A percentile compares a stretch with the other conserved stretches of the same genome.
These are phyloP conservation scores for Mortierella sp. DNA, from an alignment of 371 early-diverging fungal species.

Conservation along the genomic window DNA sequence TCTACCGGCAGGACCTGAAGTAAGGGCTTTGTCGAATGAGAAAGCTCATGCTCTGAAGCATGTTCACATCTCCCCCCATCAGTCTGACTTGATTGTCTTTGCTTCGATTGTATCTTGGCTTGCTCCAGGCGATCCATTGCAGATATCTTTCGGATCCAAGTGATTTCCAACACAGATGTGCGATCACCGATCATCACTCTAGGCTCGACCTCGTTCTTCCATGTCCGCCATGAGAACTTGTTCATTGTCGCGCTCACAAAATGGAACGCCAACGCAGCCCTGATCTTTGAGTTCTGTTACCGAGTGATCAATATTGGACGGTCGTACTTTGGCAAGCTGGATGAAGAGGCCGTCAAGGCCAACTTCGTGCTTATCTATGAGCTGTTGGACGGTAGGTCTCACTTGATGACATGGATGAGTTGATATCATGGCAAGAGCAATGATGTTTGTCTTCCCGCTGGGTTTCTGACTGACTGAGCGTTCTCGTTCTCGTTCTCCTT, in stretches of 20 bases:
- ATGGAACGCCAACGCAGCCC: slow-evolving; percentile 85
- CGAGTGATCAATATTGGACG: slow-evolving; percentile 79
- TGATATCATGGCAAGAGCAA: too few species aligned
- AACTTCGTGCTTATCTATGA: slow-evolving; percentile 94
- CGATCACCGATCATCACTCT: slow-evolving; percentile 93
- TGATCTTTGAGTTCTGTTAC: slow-evolving; percentile 89
- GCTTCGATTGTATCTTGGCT: too few species aligned
- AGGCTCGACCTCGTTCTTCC: slow-evolving; percentile 88
- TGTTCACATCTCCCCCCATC: neutral
- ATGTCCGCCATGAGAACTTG: slow-evolving; percentile 90
- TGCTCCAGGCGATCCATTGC: slow-evolving; percentile 86
- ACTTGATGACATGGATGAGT: too few species aligned
- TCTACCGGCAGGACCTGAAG: slow-evolving; percentile 95
- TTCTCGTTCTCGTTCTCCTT: neutral
- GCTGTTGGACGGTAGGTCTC: slow-evolving; percentile 89
- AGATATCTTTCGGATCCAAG: slow-evolving; percentile 96
- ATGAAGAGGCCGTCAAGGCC: slow-evolving; percentile 90
- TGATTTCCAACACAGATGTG: slow-evolving; percentile 90
- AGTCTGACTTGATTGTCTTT: too few species aligned
- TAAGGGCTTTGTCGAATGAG: slow-evolving; percentile 53
- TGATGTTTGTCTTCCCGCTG: too few species aligned
- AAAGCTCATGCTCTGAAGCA: too few species aligned
- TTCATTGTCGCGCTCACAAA: slow-evolving; percentile 89
- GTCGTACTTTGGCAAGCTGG: slow-evolving; percentile 88
- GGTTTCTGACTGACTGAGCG: too few species aligned